A percentile compares a stretch with the other conserved stretches of the same genome.
Evolutionary conservation across 2,329 filamentous ascomycete species (phyloP).

Genomic region (Leptographium wingfieldii): DNA sequence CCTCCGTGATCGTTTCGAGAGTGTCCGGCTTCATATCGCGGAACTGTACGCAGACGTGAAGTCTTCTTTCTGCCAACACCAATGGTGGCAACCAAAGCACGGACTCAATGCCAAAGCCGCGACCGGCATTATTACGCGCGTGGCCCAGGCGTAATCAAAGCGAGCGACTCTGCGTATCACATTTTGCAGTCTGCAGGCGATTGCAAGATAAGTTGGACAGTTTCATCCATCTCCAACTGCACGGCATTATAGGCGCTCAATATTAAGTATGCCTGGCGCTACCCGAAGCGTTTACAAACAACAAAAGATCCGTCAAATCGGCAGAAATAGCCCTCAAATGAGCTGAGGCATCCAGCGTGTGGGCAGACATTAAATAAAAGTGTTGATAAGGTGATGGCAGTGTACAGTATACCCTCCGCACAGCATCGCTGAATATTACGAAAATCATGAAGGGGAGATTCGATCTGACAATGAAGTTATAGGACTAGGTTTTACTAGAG

Average conservation of each 20-base stretch:
- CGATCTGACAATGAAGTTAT: too few relatives aligned
- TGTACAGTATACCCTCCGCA: too few relatives aligned
- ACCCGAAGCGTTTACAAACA: background rate
- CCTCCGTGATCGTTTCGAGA: too few relatives aligned
- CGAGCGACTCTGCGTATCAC: background rate
- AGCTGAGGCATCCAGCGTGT: background rate
- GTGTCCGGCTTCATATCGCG: too few relatives aligned
- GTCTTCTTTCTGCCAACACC: background rate
- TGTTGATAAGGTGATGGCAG: background rate
- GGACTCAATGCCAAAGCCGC: background rate
- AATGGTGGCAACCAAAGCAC: background rate
- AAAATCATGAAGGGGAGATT: too few relatives aligned
- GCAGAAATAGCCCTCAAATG: background rate
- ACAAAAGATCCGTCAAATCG: background rate
- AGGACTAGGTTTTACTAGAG: too few relatives aligned
- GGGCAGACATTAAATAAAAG: background rate
- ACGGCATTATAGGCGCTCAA: too few relatives aligned
- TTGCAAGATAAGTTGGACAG: background rate
- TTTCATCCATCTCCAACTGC: too few relatives aligned
- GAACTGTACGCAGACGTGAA: too few relatives aligned
- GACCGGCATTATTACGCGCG: background rate
- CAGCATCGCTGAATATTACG: too few relatives aligned
- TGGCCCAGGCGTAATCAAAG: background rate
- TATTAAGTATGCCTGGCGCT: too few relatives aligned
- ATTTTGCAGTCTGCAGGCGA: background rate